Evolutionary conservation across 2,329 filamentous ascomycete genomes (phyloP).

Genomic region (Colletotrichum falcatum): DNA sequence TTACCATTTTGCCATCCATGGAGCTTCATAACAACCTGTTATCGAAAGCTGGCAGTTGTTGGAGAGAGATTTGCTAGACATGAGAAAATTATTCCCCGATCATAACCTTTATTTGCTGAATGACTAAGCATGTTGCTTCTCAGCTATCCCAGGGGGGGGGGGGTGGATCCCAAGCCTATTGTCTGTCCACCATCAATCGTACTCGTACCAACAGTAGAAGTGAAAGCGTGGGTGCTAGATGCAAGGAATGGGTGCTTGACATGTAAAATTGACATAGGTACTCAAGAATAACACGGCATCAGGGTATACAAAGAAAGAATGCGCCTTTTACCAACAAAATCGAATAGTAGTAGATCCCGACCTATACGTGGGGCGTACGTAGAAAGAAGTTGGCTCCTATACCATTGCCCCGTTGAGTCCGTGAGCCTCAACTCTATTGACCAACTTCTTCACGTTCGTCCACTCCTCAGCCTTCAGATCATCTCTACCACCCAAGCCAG

Average conservation of each 20-base stretch:
- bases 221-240: background rate
- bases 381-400: slow-evolving; percentile 23
- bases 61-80: background rate
- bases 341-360: slow-evolving; percentile 34
- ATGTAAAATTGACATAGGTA: slow-evolving; percentile 25
- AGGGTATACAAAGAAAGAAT: slow-evolving; percentile 42
- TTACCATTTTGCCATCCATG: slow-evolving; percentile 31
- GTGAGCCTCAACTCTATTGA: slow-evolving; percentile 78
- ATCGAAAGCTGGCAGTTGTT: slow-evolving; percentile 8
- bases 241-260: background rate
- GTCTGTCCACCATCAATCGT: background rate
- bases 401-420: slow-evolving; percentile 62
- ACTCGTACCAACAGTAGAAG: background rate
- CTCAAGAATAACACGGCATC: slow-evolving; percentile 30
- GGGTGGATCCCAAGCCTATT: background rate
- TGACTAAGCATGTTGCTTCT: slow-evolving; percentile 32
- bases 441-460: slow-evolving; percentile 90
- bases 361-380: slow-evolving; percentile 45
- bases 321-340: slow-evolving; percentile 38
- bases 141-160: too few relatives aligned
- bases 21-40: background rate
- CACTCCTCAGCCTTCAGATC: slow-evolving; percentile 88
- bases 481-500: slow-evolving; percentile 86
- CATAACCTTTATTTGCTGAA: slow-evolving; percentile 11
- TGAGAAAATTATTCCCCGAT: slow-evolving; percentile 16